Evolutionary conservation across 805 yeast species (phyloP).

Genomic region (Candida ficus): DNA sequence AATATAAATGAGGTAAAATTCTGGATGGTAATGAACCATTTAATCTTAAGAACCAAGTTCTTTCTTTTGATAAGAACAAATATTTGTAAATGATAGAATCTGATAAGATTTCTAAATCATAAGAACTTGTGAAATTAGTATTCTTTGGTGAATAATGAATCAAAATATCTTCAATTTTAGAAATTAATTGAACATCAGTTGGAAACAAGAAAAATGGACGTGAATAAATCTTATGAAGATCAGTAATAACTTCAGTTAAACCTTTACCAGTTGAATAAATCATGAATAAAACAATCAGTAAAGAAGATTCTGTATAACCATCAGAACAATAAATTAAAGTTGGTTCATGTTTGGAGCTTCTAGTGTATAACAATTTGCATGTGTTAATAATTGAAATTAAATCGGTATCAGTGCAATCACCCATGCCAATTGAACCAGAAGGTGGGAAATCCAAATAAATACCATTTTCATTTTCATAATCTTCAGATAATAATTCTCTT

Average conservation of each 20-base stretch:
- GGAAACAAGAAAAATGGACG: constrained; percentile 84
- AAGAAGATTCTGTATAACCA: constrained; percentile 88
- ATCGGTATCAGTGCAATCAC: constrained; percentile 59
- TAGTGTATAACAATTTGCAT: constrained; percentile 59
- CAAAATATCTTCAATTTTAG: constrained; percentile 59
- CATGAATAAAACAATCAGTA: constrained; percentile 64
- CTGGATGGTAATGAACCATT: constrained; percentile 79
- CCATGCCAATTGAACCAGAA: constrained; percentile 76
- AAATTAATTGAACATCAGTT: constrained; percentile 62
- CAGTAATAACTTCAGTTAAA: constrained; percentile 60
- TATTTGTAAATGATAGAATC: constrained; percentile 30
- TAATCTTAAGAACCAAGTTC: constrained; percentile 26
- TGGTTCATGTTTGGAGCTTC: constrained; percentile 25
- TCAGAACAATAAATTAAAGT: constrained; percentile 74
- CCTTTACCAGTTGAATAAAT: constrained; percentile 61
- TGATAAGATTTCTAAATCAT: constrained; percentile 14
- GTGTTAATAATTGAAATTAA: constrained; percentile 60
- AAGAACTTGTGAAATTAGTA: constrained; percentile 8
- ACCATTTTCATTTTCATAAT: constrained; percentile 10
- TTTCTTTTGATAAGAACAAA: constrained; percentile 25
- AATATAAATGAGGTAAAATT: constrained; percentile 74
- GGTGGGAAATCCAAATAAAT: constrained; percentile 65
- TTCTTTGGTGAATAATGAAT: constrained; percentile 51
- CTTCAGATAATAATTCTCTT: constrained; percentile 18
- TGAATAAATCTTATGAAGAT: constrained; percentile 55